Conservation (phyloP, 2,329 filamentous ascomycete genomes). For the Ceratocystis diversiconidia region DNA sequence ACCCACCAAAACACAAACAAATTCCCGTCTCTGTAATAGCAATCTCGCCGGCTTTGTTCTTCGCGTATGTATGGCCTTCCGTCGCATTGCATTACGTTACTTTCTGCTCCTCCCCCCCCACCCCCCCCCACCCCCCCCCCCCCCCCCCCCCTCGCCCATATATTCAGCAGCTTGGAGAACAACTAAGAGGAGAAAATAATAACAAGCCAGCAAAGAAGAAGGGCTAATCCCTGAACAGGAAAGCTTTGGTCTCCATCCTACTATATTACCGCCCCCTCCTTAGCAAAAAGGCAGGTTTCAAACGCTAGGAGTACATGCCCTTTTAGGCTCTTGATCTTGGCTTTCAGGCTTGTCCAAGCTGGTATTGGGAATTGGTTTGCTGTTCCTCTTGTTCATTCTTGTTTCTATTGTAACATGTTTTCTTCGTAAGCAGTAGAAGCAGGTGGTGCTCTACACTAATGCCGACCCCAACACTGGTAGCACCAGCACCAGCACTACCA, state of each 20-base stretch:
- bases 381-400: neutral
- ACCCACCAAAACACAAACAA: neutral
- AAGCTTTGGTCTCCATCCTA: constrained; percentile 8
- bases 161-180: neutral
- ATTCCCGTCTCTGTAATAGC: neutral
- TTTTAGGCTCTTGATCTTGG: constrained; percentile 2
- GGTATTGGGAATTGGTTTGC: neutral
- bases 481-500: too few species aligned
- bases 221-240: neutral
- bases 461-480: too few species aligned
- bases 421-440: neutral
- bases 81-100: constrained; percentile 1
- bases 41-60: neutral
- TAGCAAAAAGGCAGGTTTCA: constrained; percentile 2
- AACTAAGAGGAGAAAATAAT: constrained; percentile 1
- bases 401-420: neutral
- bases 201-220: neutral
- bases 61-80: neutral
- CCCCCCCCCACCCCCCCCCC: neutral
- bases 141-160: neutral
- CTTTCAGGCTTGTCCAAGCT: neutral
- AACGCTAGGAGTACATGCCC: constrained; percentile 4
- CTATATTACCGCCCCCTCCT: constrained; percentile 5
- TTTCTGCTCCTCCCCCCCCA: neutral
- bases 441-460: neutral